A percentile compares a stretch with the other conserved stretches of the same genome.
Conservation (phyloP, 2,329 filamentous ascomycete genomes). For the Nakataea oryzae region DNA sequence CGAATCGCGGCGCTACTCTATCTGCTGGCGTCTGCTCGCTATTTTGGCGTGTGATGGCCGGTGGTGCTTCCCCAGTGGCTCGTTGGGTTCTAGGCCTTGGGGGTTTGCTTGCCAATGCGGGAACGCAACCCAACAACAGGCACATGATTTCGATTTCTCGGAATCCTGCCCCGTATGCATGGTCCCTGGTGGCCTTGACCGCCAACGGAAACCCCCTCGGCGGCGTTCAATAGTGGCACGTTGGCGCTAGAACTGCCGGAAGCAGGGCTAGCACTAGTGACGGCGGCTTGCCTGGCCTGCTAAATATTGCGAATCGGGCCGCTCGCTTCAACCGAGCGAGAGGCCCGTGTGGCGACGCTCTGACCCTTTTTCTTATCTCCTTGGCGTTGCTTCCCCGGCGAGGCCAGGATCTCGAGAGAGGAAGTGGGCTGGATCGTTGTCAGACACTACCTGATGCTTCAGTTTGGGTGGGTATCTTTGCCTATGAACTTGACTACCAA, state of each 20-base stretch:
- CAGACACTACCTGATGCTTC: no score
- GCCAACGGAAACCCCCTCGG: background rate
- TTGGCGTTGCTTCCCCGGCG: no score
- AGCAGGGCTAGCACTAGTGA: background rate
- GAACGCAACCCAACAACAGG: no score
- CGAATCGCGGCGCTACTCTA: no score
- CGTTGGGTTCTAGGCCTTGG: no score
- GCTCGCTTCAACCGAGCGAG: background rate
- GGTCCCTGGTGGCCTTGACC: background rate
- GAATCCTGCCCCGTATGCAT: no score
- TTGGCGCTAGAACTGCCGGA: no score
- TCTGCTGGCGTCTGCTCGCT: background rate
- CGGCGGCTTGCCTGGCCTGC: background rate
- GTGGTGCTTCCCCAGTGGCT: background rate
- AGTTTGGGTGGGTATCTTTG: background rate
- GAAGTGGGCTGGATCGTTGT: no score
- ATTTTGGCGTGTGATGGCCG: no score
- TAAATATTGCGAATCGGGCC: background rate
- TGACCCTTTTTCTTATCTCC: background rate
- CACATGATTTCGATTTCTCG: no score
- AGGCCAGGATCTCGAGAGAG: conserved; percentile 1
- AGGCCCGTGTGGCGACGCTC: background rate
- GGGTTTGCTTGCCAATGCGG: no score
- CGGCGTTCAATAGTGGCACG: background rate
- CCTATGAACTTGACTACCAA: background rate